Conservation (phyloP, 1,284 basidiomycete species). For the Cystobasidium pallidum region DNA sequence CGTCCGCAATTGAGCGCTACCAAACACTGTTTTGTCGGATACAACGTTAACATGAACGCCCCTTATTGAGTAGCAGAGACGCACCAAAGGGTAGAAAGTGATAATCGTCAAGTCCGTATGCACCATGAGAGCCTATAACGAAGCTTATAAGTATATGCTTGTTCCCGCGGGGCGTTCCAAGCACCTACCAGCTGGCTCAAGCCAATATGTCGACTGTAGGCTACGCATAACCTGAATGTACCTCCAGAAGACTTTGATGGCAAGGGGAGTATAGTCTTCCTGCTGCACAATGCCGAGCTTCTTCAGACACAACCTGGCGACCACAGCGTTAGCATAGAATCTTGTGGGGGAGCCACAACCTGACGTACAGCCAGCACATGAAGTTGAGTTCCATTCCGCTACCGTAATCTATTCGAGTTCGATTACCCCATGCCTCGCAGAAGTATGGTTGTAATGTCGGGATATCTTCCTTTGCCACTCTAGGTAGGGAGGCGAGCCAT, state of each 20-base stretch:
- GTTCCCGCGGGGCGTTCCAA: not conserved
- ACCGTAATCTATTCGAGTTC: conserved; percentile 92
- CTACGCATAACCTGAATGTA: conserved; percentile 88
- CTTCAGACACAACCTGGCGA: conserved; percentile 75
- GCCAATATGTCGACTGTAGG: conserved; percentile 93
- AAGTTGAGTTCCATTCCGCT: conserved; percentile 99
- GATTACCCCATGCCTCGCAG: conserved; percentile 86
- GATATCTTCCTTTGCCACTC: conserved; percentile 65
- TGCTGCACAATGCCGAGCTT: conserved; percentile 70
- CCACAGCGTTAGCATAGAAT: not conserved
- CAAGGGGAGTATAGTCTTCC: conserved; percentile 75
- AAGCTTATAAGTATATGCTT: not conserved
- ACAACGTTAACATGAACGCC: not conserved
- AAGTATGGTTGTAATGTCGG: conserved; percentile 79
- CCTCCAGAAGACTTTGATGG: conserved; percentile 90
- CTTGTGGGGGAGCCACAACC: not conserved
- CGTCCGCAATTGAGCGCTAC: conserved; percentile 50
- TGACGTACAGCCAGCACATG: conserved; percentile 91
- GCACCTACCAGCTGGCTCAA: conserved; percentile 80
- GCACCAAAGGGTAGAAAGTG: conserved; percentile 87
- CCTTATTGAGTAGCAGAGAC: not conserved
- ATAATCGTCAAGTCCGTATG: conserved; percentile 98
- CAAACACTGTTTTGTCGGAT: conserved; percentile 50
- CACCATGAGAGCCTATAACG: conserved; percentile 75
- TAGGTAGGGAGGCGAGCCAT: conserved; percentile 64